These are phyloP conservation scores for Russula olivacea DNA, from an alignment of 768 basidiomycete species.

Conservation along the genomic window DNA sequence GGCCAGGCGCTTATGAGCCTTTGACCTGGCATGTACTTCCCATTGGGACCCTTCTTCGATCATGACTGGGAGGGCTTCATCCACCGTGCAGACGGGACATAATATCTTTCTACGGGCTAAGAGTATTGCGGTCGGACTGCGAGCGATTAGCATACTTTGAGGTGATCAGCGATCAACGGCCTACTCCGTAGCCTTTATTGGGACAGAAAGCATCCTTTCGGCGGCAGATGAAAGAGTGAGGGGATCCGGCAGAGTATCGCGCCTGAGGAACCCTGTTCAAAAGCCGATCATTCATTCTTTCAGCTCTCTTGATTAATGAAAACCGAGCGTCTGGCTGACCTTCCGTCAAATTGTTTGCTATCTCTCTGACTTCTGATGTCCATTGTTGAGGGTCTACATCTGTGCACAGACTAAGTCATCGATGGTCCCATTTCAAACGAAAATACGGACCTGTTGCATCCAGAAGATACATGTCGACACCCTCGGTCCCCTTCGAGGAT, in stretches of 20 bases:
- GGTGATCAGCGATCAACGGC: conserved; percentile 18
- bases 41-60: conserved; percentile 53
- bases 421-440: conserved; percentile 35
- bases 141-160: conserved; percentile 7
- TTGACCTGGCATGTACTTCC: conserved; percentile 52
- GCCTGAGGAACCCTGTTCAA: conserved; percentile 13
- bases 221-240: conserved; percentile 50
- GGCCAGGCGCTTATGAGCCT: conserved; percentile 47
- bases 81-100: conserved; percentile 58
- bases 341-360: conserved; percentile 45
- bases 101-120: conserved; percentile 49
- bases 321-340: conserved; percentile 33
- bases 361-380: conserved; percentile 47
- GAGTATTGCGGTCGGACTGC: conserved; percentile 54
- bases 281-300: neutral
- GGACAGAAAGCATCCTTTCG: conserved; percentile 43
- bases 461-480: conserved; percentile 49
- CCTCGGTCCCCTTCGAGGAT: conserved; percentile 28
- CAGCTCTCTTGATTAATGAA: neutral
- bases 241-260: conserved; percentile 50
- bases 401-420: conserved; percentile 29
- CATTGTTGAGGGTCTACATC: conserved; percentile 35
- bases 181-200: conserved; percentile 43
- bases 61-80: conserved; percentile 53
- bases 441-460: conserved; percentile 56